These are phyloP conservation scores for Solanum pinnatisectum DNA, from an alignment of 257 asterid genomes.

Conservation along the genomic window DNA sequence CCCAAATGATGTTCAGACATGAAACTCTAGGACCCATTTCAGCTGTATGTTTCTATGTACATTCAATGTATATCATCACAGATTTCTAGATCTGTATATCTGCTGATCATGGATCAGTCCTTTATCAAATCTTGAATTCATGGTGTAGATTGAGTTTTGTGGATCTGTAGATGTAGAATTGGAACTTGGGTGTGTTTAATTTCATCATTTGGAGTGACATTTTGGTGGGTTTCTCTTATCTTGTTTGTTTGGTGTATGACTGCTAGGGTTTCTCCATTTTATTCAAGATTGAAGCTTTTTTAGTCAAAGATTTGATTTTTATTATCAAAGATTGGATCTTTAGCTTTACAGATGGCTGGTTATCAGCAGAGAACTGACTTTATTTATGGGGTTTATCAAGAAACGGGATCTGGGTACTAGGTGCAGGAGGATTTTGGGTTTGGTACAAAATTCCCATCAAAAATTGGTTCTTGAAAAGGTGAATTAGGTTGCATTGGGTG, in stretches of 20 bases:
- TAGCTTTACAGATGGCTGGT: background rate
- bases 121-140: background rate
- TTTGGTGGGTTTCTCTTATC: background rate
- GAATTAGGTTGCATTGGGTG: background rate
- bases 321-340: background rate
- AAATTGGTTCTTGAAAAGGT: background rate
- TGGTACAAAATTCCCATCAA: background rate
- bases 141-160: background rate
- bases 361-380: background rate
- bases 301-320: conserved; percentile 6
- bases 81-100: background rate
- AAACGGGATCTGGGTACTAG: background rate
- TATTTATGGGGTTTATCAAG: background rate
- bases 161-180: background rate
- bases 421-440: background rate
- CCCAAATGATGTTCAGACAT: background rate
- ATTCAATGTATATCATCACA: background rate
- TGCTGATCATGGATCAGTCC: background rate
- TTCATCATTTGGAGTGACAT: background rate
- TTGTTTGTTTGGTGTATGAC: background rate
- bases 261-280: background rate
- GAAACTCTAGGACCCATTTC: background rate
- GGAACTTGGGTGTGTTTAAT: background rate
- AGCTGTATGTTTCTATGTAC: background rate
- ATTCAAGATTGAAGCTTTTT: background rate